A percentile compares a stretch with the other conserved stretches of the same genome.
Conservation (phyloP, 345 rosid species). For the Salix dunnii region DNA sequence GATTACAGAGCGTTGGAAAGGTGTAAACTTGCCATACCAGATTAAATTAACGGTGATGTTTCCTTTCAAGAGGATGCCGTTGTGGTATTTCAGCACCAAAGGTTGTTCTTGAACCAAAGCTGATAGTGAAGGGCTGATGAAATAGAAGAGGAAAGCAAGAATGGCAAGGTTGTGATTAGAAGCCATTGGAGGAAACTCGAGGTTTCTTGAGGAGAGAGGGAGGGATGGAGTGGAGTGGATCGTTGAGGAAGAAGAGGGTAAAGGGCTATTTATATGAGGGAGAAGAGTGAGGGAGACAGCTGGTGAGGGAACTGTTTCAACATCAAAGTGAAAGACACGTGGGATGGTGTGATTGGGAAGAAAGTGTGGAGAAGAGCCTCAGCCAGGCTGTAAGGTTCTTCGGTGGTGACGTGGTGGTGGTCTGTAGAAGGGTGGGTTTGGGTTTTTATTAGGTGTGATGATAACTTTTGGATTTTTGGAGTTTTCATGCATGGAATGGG, state of each 20-base stretch:
- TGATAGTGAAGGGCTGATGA: conserved; percentile 22
- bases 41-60: conserved; percentile 61
- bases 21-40: conserved; percentile 81
- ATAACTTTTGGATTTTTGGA: neutral
- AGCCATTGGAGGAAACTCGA: conserved; percentile 27
- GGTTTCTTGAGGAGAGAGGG: too few relatives aligned
- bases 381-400: conserved; percentile 21
- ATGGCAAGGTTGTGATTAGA: conserved; percentile 33
- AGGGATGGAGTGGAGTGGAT: too few relatives aligned
- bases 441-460: too few relatives aligned
- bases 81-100: conserved; percentile 60
- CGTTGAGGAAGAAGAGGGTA: too few relatives aligned
- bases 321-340: conserved; percentile 4
- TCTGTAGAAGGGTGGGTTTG: neutral
- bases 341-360: conserved; percentile 14
- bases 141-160: conserved; percentile 19
- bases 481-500: neutral
- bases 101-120: conserved; percentile 79
- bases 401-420: neutral
- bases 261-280: conserved; percentile 15
- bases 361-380: neutral
- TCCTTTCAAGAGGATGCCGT: conserved; percentile 60
- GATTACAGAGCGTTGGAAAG: conserved; percentile 65
- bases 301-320: conserved; percentile 23
- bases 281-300: conserved; percentile 17